A percentile compares a stretch with the other conserved stretches of the same genome.
phyloP scores from a whole-genome alignment of 139 green algal species.

The Micromonas pusilla region DNA sequence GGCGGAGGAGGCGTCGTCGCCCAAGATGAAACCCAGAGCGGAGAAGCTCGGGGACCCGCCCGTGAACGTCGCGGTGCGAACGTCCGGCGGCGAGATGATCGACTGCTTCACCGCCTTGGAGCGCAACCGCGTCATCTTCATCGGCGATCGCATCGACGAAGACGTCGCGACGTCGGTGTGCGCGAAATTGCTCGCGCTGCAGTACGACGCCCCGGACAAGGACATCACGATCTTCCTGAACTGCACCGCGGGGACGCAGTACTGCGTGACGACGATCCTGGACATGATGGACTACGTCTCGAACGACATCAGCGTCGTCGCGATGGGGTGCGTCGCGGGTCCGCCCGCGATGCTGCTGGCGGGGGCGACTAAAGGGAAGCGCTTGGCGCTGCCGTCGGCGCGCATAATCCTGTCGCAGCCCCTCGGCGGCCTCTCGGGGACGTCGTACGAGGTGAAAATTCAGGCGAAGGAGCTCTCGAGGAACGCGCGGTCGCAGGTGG shows the following conservation, averaged over 20 bases:
- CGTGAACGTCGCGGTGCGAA: background rate
- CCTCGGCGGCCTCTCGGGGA: constrained; percentile 57
- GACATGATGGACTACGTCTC: constrained; percentile 72
- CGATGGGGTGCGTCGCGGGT: constrained; percentile 23
- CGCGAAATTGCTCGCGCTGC: constrained; percentile 72
- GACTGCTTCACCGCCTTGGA: constrained; percentile 43
- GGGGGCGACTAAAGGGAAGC: constrained; percentile 70
- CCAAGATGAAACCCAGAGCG: too few relatives aligned
- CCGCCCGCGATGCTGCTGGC: constrained; percentile 42
- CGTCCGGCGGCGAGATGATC: background rate
- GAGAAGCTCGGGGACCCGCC: background rate
- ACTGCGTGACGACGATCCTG: constrained; percentile 73
- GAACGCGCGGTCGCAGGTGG: constrained; percentile 54
- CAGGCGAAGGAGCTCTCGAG: constrained; percentile 53
- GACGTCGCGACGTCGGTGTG: constrained; percentile 67
- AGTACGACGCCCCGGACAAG: constrained; percentile 59
- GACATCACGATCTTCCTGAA: constrained; percentile 94
- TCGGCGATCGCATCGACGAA: constrained; percentile 75
- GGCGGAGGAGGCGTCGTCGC: too few relatives aligned
- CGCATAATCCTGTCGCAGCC: constrained; percentile 91
- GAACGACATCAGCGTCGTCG: constrained; percentile 22
- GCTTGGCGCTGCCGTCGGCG: constrained; percentile 75
- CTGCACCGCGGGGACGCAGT: constrained; percentile 65
- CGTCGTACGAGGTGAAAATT: constrained; percentile 64
- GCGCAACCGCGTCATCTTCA: constrained; percentile 82